Evolutionary conservation across 1,139 yeast species (phyloP).

Genomic region (Yamadazyma jaroonii): DNA sequence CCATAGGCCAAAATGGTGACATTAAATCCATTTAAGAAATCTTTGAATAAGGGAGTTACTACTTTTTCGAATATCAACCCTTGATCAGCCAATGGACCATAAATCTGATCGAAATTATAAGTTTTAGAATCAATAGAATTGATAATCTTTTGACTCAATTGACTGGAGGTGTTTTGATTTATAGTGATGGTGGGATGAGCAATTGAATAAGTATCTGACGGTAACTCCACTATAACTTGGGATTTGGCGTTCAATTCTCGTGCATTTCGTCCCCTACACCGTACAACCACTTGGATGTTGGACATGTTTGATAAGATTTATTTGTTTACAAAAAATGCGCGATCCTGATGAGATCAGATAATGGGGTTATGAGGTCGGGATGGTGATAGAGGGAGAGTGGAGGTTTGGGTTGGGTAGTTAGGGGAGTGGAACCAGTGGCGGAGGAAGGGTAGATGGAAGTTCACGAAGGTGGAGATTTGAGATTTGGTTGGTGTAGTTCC

Average conservation of each 20-base stretch:
- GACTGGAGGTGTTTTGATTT: conserved; percentile 24
- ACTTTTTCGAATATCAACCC: conserved; percentile 53
- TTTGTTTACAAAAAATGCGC: conserved; percentile 7
- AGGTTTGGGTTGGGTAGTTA: no score
- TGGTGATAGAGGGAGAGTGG: no score
- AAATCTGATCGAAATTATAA: conserved; percentile 69
- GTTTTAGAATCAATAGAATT: conserved; percentile 36
- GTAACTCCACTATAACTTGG: conserved; percentile 67
- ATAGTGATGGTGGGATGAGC: conserved; percentile 37
- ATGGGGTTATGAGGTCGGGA: no score
- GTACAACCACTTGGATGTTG: conserved; percentile 77
- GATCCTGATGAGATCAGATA: neutral
- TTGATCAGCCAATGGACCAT: conserved; percentile 72
- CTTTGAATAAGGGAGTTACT: conserved; percentile 63
- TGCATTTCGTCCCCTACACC: conserved; percentile 81
- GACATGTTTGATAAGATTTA: conserved; percentile 22
- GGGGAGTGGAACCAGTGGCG: no score
- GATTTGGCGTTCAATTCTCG: conserved; percentile 71
- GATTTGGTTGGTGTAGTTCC: no score
- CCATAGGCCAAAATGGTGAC: conserved; percentile 87
- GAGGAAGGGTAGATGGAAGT: no score
- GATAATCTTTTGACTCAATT: conserved; percentile 14
- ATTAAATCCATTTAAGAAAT: conserved; percentile 67
- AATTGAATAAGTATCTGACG: conserved; percentile 42
- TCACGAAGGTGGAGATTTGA: no score